These are phyloP conservation scores for Penicillium sp. DNA, from an alignment of 2,329 filamentous ascomycete species.

Conservation along the genomic window DNA sequence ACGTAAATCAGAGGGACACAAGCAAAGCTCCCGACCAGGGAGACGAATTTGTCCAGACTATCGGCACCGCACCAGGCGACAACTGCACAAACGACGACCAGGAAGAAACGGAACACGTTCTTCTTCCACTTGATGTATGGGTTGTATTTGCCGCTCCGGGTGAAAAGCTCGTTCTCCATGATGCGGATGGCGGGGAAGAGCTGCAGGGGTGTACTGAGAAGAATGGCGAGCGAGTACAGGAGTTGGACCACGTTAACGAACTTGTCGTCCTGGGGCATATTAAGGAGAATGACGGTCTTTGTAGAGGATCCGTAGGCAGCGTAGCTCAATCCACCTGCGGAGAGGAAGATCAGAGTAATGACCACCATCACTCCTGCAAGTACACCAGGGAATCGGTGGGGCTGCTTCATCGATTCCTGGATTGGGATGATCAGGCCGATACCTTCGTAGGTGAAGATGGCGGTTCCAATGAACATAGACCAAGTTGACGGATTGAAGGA, in stretches of 20 bases:
- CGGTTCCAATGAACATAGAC: conserved; percentile 97
- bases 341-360: conserved; percentile 86
- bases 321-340: conserved; percentile 90
- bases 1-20: conserved; percentile 97
- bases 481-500: conserved; percentile 88
- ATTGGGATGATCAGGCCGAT: conserved; percentile 98
- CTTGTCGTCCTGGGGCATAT: conserved; percentile 92
- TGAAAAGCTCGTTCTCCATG: conserved; percentile 90
- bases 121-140: conserved; percentile 99
- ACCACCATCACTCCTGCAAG: conserved; percentile 90
- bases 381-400: conserved; percentile 84
- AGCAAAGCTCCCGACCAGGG: conserved; percentile 93
- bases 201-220: conserved; percentile 90
- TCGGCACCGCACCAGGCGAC: conserved; percentile 92
- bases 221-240: conserved; percentile 94
- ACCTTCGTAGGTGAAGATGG: conserved; percentile 98
- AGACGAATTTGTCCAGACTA: conserved; percentile 95
- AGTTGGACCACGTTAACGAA: conserved; percentile 96
- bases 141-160: conserved; percentile 93
- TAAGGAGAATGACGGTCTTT: conserved; percentile 93
- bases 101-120: conserved; percentile 91
- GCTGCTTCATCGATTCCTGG: conserved; percentile 93
- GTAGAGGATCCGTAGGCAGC: conserved; percentile 93
- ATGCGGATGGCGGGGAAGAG: conserved; percentile 98
- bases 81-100: conserved; percentile 79